phyloP scores from a whole-genome alignment of 257 asterid species.

The Solanum neorickii region DNA sequence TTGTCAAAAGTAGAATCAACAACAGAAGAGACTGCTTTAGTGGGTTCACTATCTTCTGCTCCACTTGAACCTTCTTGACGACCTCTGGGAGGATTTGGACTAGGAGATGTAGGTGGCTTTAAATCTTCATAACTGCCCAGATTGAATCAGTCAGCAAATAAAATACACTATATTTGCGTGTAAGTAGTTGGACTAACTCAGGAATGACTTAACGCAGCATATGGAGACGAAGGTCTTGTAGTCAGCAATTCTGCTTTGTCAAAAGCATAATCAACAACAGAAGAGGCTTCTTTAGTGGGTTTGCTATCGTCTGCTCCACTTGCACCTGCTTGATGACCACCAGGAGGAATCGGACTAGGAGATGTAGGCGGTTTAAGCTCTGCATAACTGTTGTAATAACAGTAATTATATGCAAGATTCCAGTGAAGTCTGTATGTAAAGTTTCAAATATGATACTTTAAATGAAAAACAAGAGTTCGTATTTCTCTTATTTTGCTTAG shows the following conservation, averaged over 20 bases:
- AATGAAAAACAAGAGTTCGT: neutral
- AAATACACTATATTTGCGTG: neutral
- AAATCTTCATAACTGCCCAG: conserved; percentile 12
- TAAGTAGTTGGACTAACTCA: neutral
- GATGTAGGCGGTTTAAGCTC: conserved; percentile 18
- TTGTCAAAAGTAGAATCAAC: neutral
- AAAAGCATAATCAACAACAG: neutral
- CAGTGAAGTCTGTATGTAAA: neutral
- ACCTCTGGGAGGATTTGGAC: conserved; percentile 11
- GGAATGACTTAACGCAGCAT: conserved; percentile 9
- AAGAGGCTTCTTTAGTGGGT: neutral
- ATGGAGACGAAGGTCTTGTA: conserved; percentile 12
- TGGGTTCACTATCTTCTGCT: neutral
- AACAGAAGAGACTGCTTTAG: neutral
- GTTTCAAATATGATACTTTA: neutral
- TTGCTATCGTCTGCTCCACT: neutral
- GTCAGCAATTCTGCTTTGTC: neutral
- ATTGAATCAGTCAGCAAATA: conserved; percentile 2
- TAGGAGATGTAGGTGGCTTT: conserved; percentile 17
- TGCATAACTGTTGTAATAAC: conserved; percentile 6
- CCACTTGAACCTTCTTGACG: neutral
- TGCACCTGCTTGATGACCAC: neutral
- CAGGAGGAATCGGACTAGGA: conserved; percentile 10
- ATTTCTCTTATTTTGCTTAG: neutral
- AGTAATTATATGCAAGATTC: neutral